Evolutionary conservation across 2,329 filamentous ascomycete genomes (phyloP), one percentile per base, ranked within the genome.

Genomic region (Aquanectria penicillioides): DNA sequence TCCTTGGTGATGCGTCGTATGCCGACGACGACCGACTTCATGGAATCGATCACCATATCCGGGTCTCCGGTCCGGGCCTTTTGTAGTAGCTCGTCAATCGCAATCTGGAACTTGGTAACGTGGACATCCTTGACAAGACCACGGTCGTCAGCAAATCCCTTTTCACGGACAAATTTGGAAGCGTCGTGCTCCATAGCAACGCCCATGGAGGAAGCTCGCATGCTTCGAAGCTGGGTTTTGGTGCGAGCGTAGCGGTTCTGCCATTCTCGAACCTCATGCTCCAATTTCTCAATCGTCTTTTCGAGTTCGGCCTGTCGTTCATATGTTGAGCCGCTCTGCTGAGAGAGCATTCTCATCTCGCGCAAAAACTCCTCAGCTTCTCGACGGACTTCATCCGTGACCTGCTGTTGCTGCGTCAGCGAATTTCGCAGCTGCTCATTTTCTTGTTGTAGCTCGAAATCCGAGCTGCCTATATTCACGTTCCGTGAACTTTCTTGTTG

Each of bases 51-150:
- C 28, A 95, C 89, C 64, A 86, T 86, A 40, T 89, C 85, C 1
- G 93, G 87, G 49, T 90, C 86, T n/a, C 90, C 86, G 28, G 83
- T 83, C 46, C 94, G 88, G 15, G 93, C 93, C 34, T 84, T 86
- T 63, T 89, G 89, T 29, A 99, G 82, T 33, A 98, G 83, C 69
- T 98, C 94, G 72, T 99, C 94, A 61, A 99, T 91, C 18, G 93
- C 87, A 59, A 98, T 89, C 75, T 99, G 95, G 80, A 97, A 98
- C 71, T 92, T 94, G 47, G 94, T 97, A 65, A 99, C 88, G 73
- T 97, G 91, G 11, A 97, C 86, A 75, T 97, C 95, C 77, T 92
- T 94, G 68, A 99, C 88, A 18, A 95, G 75, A 6, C 95, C 95
- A 58, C 88, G 85, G 11, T 89, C 85, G 31, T 90, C 84, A 18